A percentile compares a stretch with the other conserved stretches of the same genome.
phyloP scores from a whole-genome alignment of 2,329 filamentous ascomycete species.

The Sphaerostilbella broomeana region DNA sequence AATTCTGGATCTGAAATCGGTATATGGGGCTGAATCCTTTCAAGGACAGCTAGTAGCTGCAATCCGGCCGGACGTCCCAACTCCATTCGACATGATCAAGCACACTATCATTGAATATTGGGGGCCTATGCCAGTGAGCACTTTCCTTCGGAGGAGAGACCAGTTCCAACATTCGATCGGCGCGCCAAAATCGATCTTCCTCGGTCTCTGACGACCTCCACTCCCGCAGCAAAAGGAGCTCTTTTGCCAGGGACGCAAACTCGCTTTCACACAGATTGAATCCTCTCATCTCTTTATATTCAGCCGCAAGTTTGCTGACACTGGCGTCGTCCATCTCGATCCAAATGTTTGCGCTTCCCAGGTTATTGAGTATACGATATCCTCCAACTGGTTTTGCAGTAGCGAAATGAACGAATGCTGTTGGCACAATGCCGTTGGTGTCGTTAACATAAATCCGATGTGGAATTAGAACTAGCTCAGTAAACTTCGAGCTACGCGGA shows the following conservation, averaged over 20 bases:
- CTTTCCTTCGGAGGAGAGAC: conserved; percentile 10
- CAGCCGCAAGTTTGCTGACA: too few relatives aligned
- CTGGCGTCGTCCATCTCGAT: conserved; percentile 1
- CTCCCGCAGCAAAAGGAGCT: conserved; percentile 3
- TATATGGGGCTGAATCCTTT: neutral
- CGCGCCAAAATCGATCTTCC: conserved; percentile 10
- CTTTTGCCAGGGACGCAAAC: conserved; percentile 9
- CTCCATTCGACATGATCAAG: conserved; percentile 1
- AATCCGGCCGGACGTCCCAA: conserved; percentile 4
- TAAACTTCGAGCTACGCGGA: neutral
- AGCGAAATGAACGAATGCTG: conserved; percentile 8
- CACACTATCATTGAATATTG: conserved; percentile 3
- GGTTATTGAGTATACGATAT: neutral
- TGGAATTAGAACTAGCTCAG: neutral
- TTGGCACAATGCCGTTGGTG: conserved; percentile 8
- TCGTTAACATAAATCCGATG: neutral
- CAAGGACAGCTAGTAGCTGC: neutral
- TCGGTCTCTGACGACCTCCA: neutral
- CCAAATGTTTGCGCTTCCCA: neutral
- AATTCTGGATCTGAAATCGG: neutral
- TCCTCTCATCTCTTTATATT: conserved; percentile 10
- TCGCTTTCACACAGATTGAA: conserved; percentile 9
- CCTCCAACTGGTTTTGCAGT: conserved; percentile 1
- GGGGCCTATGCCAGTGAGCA: conserved; percentile 8
- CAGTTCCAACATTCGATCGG: conserved; percentile 10